Conservation (phyloP, 148 eudicot species). For the Euryodendron excelsum region DNA sequence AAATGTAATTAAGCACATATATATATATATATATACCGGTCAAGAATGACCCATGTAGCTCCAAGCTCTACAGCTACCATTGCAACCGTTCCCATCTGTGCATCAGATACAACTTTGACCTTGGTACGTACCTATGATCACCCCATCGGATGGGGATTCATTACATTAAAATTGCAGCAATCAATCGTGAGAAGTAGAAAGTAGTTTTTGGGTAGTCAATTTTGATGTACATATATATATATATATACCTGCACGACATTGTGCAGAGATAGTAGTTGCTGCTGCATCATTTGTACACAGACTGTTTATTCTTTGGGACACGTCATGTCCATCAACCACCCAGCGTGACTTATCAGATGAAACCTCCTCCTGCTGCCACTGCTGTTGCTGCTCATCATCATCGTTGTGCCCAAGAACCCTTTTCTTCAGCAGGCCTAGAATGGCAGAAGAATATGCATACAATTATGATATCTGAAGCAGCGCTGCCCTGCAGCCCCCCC, state of each 20-base stretch:
- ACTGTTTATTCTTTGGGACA: conserved; percentile 6
- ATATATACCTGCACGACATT: conserved; percentile 7
- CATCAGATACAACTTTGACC: conserved; percentile 17
- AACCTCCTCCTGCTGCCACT: background rate
- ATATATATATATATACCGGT: conserved; percentile 7
- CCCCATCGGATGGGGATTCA: background rate
- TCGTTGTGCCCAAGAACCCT: background rate
- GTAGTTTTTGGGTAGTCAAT: no score
- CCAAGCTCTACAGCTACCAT: conserved; percentile 9
- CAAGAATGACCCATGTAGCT: conserved; percentile 24
- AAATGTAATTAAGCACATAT: no score
- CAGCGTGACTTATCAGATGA: background rate
- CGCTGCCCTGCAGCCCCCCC: no score
- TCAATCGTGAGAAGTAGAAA: background rate
- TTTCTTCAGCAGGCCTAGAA: conserved; percentile 15
- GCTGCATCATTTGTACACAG: conserved; percentile 14
- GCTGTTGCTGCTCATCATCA: background rate
- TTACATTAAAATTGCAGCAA: background rate
- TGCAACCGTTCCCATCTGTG: conserved; percentile 14
- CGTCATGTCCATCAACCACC: conserved; percentile 2
- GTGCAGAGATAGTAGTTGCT: conserved; percentile 3
- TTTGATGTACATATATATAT: background rate
- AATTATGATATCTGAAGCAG: no score
- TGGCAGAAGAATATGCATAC: background rate
- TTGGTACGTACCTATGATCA: conserved; percentile 6